A percentile compares a stretch with the other conserved stretches of the same genome.
phyloP scores from a whole-genome alignment of 2,329 filamentous ascomycete species.

The Mycosphaerelloides madeirae region DNA sequence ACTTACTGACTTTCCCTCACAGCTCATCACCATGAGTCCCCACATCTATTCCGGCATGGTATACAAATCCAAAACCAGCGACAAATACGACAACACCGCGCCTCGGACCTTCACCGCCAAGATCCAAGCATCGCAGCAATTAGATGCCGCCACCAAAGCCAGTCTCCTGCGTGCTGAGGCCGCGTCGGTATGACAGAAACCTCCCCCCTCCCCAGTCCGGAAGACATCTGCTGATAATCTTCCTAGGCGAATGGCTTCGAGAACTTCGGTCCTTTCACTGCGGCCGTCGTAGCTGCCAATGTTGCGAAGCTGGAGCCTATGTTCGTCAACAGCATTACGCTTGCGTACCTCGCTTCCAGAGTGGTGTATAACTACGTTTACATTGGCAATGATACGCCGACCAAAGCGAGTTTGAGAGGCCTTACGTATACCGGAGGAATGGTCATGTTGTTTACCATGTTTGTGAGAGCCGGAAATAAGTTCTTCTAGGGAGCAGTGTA shows the following conservation, averaged over 20 bases:
- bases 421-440: slow-evolving; percentile 22
- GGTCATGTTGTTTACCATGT: slow-evolving; percentile 23
- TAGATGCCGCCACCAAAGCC: slow-evolving; percentile 33
- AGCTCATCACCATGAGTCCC: slow-evolving; percentile 30
- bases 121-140: slow-evolving; percentile 27
- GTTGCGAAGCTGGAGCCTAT: slow-evolving; percentile 29
- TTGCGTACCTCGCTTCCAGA: slow-evolving; percentile 26
- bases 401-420: slow-evolving; percentile 17
- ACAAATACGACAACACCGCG: slow-evolving; percentile 24
- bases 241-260: slow-evolving; percentile 34
- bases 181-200: slow-evolving; percentile 15
- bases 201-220: too few species aligned
- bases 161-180: slow-evolving; percentile 35
- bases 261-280: slow-evolving; percentile 38
- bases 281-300: slow-evolving; percentile 37
- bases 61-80: slow-evolving; percentile 13
- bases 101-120: slow-evolving; percentile 29
- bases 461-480: slow-evolving; percentile 25
- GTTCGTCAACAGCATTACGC: slow-evolving; percentile 25
- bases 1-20: slow-evolving; percentile 8
- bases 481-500: slow-evolving; percentile 1
- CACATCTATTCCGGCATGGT: slow-evolving; percentile 30
- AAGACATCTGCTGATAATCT: too few species aligned
- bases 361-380: slow-evolving; percentile 30
- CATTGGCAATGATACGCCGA: slow-evolving; percentile 22